Conservation (phyloP, 1,284 basidiomycete species). For the Ganoderma lingzhi region DNA sequence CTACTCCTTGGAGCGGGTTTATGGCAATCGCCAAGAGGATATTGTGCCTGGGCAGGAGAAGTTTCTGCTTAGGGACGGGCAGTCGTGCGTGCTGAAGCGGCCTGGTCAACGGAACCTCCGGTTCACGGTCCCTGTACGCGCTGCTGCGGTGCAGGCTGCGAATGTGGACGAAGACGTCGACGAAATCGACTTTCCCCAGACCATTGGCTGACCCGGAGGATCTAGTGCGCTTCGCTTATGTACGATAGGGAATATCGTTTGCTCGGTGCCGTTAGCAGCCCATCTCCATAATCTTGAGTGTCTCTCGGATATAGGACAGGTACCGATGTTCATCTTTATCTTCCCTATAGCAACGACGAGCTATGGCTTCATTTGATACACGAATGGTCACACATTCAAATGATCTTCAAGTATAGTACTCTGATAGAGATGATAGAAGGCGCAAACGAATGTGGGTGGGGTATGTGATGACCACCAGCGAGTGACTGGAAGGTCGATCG, state of each 20-base stretch:
- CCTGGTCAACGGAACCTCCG: not conserved
- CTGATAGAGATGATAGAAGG: not conserved
- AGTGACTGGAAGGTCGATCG: no score
- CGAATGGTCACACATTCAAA: no score
- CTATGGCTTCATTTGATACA: not conserved
- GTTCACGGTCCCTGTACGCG: not conserved
- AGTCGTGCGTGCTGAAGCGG: conserved; percentile 2
- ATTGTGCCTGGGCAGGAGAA: not conserved
- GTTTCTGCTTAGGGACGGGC: conserved; percentile 5
- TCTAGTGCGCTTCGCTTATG: no score
- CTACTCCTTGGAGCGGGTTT: not conserved
- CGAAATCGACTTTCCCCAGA: not conserved
- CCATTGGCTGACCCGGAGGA: not conserved
- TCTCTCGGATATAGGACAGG: no score
- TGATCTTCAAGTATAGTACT: not conserved
- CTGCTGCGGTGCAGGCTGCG: not conserved
- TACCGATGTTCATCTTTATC: no score
- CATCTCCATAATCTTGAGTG: no score
- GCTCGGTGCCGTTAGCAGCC: no score
- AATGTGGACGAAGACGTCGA: not conserved
- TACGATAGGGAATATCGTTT: no score
- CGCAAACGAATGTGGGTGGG: conserved; percentile 47
- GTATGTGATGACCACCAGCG: not conserved
- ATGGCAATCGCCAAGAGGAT: not conserved
- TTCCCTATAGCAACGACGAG: not conserved